Evolutionary conservation across 2,329 filamentous ascomycete species (phyloP).

Genomic region (Ilyonectria sp.): DNA sequence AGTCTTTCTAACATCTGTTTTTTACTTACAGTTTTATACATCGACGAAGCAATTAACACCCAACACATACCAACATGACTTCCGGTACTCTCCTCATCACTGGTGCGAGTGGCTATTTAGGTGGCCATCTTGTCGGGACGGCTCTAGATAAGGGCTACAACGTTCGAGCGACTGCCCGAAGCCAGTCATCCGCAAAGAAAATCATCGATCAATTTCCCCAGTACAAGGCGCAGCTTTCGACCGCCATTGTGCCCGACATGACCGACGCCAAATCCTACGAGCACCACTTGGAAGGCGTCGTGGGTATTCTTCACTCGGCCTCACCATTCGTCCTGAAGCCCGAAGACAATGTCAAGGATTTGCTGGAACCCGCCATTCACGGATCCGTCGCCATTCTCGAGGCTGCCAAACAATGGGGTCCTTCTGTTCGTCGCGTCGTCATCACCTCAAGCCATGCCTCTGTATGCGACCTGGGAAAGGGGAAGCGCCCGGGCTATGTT

Average conservation of each 20-base stretch:
- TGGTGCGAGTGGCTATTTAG: constrained; percentile 24
- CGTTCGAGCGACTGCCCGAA: constrained; percentile 20
- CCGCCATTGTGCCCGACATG: constrained; percentile 29
- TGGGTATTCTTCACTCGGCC: constrained; percentile 61
- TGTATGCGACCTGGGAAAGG: not conserved
- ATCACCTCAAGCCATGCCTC: constrained; percentile 1
- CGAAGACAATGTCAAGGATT: constrained; percentile 56
- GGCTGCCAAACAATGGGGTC: not conserved
- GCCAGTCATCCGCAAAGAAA: constrained; percentile 25
- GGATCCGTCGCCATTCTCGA: not conserved
- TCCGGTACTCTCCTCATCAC: constrained; percentile 21
- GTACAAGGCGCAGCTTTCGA: constrained; percentile 19
- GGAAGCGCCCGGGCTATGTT: not conserved
- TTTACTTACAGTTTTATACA: not conserved
- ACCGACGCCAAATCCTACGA: constrained; percentile 16
- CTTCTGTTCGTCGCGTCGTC: not conserved
- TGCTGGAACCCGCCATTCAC: constrained; percentile 33
- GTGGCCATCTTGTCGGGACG: constrained; percentile 18
- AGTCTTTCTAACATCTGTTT: not conserved
- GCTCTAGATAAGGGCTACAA: constrained; percentile 26
- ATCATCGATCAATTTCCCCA: constrained; percentile 15
- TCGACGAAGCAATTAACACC: not conserved
- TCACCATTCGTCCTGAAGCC: constrained; percentile 63
- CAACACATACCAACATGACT: constrained; percentile 6
- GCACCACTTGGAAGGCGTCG: constrained; percentile 41